Base-by-base conservation (phyloP, 2,329 filamentous ascomycete genomes). In the Nemania abortiva region DNA sequence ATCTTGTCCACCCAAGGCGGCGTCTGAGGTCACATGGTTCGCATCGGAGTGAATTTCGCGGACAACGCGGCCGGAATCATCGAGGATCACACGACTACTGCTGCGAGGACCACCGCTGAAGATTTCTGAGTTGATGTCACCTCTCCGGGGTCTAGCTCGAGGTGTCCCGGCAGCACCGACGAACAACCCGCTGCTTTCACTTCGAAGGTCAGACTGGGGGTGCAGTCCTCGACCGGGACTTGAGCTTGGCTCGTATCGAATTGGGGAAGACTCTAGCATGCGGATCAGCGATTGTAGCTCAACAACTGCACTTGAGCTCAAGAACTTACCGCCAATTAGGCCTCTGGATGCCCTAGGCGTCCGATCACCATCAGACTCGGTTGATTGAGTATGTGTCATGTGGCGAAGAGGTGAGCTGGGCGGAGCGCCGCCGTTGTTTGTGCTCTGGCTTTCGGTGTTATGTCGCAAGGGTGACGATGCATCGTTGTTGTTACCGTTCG, bases 1-100 rank as follows among this genome's bases (percentile, higher is more conserved):
- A 47, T 92, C 93, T 67, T 89, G 89, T 1, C 95, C 96, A 47
- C 94, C 95, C 49, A 98, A 88, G 0, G 87, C 89, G 0, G 96
- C 96, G 79, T 99, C 96, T 1, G 95, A 98, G 6, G 95, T 98
- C 71, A 91, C 92, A 0, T 94, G 94, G 73, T 97, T 87, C 73
- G 87, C 86, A 73, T 91, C 89, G 0, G 88, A 90, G 66, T 84
- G 82, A 20, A 85, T 84, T 69, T 90, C 87, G 64, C 86, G 83
- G 39, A 90, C 80, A 10, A 91, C 86, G 54, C 86, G 84, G 49
- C 89, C 89, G 37, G 83, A 78, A 59, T 89, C 87, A 72, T 90
- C 88, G 34, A 91, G 81, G 62, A 90, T 84, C 29, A 90, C 84
- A 50, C 87, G 87, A 55, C 86, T 85, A 34, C 84, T 79, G 2